Percentiles rank a stretch among this genome's conserved stretches.
Evolutionary conservation across 2,329 filamentous ascomycete species (phyloP).

Genomic region (Botryotinia calthae): DNA sequence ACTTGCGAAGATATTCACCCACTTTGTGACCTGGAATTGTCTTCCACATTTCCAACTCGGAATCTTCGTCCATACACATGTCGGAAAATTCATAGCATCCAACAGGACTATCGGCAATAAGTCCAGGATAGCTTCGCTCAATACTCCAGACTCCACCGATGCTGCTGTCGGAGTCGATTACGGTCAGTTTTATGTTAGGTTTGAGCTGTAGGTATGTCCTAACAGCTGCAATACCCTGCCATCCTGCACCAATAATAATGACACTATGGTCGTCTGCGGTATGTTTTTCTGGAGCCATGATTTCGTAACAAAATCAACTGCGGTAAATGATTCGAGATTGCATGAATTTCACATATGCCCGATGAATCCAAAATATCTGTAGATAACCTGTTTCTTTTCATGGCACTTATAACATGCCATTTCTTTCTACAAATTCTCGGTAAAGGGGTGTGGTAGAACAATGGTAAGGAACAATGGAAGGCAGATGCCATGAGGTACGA

Average conservation of each 20-base stretch:
- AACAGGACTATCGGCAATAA: slow-evolving; percentile 70
- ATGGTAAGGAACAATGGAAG: slow-evolving; percentile 11
- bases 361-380: neutral
- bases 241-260: slow-evolving; percentile 40
- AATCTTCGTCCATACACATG: slow-evolving; percentile 49
- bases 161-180: slow-evolving; percentile 57
- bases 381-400: neutral
- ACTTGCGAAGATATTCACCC: slow-evolving; percentile 26
- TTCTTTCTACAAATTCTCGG: neutral
- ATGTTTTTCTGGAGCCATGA: neutral
- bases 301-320: neutral
- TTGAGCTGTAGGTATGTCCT: slow-evolving; percentile 59
- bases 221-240: slow-evolving; percentile 56
- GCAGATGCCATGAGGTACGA: neutral
- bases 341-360: neutral
- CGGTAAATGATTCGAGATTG: neutral
- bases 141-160: slow-evolving; percentile 69
- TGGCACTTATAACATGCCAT: neutral
- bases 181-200: slow-evolving; percentile 51
- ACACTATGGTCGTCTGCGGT: slow-evolving; percentile 1
- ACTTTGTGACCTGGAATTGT: slow-evolving; percentile 22
- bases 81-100: slow-evolving; percentile 72
- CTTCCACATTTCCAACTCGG: slow-evolving; percentile 15
- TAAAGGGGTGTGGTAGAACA: neutral
- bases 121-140: slow-evolving; percentile 62